Conservation (phyloP, 352 stramenopile species). For the Salisapilia sapeloensis region DNA sequence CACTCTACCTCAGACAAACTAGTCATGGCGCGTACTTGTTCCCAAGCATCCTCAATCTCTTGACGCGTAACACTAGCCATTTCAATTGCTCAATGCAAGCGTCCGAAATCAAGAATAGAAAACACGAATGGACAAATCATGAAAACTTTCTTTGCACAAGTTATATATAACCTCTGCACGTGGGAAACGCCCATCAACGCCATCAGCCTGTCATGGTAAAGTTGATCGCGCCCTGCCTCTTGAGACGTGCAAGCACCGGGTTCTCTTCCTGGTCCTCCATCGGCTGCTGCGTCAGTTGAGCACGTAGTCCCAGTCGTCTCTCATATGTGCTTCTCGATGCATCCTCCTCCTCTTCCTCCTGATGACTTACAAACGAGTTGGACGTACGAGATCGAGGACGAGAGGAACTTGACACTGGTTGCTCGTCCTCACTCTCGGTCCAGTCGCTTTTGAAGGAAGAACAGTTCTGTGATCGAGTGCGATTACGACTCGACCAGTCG, state of each 20-base stretch:
- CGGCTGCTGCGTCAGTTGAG: constrained; percentile 6
- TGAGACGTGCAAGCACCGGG: constrained; percentile 51
- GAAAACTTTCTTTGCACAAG: neutral
- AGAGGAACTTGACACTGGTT: constrained; percentile 7
- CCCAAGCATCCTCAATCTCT: constrained; percentile 46
- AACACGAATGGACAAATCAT: neutral
- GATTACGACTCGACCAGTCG: no score
- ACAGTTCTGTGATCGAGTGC: no score
- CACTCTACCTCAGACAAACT: constrained; percentile 23
- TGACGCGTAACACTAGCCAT: constrained; percentile 46
- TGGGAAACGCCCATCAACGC: no score
- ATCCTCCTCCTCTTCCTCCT: constrained; percentile 8
- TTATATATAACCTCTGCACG: no score
- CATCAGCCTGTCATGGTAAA: no score
- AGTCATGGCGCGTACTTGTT: constrained; percentile 44
- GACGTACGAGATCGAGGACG: constrained; percentile 6
- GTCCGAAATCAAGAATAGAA: neutral
- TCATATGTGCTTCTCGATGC: constrained; percentile 6
- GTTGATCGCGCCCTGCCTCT: constrained; percentile 69
- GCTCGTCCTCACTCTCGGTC: no score
- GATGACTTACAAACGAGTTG: no score
- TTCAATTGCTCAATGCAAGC: neutral
- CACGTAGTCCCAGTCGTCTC: constrained; percentile 2
- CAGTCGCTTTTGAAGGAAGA: no score
- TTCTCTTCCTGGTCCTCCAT: constrained; percentile 25